These are phyloP conservation scores for Globisporangium takayamanum DNA, from an alignment of 352 stramenopile genomes.

Conservation along the genomic window DNA sequence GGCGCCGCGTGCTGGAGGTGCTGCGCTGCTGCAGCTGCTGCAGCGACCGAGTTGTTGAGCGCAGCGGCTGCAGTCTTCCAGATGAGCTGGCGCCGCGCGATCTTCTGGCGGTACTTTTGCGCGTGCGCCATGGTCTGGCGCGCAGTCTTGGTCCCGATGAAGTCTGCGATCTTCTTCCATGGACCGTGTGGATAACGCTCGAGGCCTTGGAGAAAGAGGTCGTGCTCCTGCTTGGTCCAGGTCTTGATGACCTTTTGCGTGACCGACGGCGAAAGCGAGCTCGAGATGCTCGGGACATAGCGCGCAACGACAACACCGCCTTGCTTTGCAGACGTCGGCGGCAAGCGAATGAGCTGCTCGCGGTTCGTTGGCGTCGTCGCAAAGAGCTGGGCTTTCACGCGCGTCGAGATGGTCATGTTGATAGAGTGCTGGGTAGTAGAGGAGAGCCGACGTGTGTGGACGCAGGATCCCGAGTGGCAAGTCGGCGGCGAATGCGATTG, in stretches of 20 bases:
- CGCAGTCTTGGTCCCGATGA: conserved; percentile 48
- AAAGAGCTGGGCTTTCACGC: conserved; percentile 20
- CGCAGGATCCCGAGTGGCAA: conserved; percentile 9
- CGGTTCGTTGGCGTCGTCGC: conserved; percentile 14
- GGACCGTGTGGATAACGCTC: conserved; percentile 38
- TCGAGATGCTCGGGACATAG: conserved; percentile 12
- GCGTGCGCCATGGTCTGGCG: conserved; percentile 88
- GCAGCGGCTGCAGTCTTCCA: conserved; percentile 5
- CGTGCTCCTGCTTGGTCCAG: conserved; percentile 38
- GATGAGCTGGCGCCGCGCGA: conserved; percentile 30
- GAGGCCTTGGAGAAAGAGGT: conserved; percentile 43
- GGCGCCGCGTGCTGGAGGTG: neutral
- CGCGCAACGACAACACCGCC: conserved; percentile 28
- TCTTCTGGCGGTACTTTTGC: conserved; percentile 28
- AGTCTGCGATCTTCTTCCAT: conserved; percentile 44
- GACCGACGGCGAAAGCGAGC: conserved; percentile 15
- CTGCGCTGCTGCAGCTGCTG: neutral
- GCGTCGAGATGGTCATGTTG: conserved; percentile 21
- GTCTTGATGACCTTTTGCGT: conserved; percentile 20
- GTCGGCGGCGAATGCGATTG: conserved; percentile 3
- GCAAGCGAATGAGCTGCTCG: conserved; percentile 20
- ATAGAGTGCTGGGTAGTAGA: neutral
- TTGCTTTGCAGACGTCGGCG: conserved; percentile 17
- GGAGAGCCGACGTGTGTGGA: neutral
- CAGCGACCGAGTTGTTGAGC: conserved; percentile 9